Evolutionary conservation across 768 basidiomycete genomes (phyloP).

Genomic region (Amanita brunnescens): DNA sequence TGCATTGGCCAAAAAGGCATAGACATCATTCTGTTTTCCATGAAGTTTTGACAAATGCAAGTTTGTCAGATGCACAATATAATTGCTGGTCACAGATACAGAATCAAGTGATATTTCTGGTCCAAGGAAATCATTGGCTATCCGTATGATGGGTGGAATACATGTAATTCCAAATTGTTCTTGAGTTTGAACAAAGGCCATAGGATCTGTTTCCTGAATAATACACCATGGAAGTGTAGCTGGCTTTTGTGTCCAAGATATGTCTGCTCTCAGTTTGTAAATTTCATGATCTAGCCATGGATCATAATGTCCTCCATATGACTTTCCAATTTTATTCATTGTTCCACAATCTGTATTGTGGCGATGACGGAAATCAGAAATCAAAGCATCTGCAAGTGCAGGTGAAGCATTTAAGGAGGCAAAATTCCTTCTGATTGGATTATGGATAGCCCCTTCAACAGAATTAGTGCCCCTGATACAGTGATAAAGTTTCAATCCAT

Average conservation of each 20-base stretch:
- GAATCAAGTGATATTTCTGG: background rate
- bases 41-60: background rate
- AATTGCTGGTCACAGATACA: background rate
- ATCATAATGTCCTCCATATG: background rate
- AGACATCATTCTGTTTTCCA: background rate
- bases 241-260: background rate
- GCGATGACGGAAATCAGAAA: background rate
- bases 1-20: background rate
- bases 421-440: constrained; percentile 4
- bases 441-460: constrained; percentile 4
- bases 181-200: background rate
- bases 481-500: constrained; percentile 4
- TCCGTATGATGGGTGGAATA: background rate
- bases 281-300: background rate
- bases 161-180: background rate
- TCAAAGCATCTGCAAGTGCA: background rate
- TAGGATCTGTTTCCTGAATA: background rate
- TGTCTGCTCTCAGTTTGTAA: background rate
- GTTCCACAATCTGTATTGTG: background rate
- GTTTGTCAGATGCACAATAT: background rate
- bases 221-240: background rate
- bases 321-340: background rate
- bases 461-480: constrained; percentile 5
- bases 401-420: constrained; percentile 4
- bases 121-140: background rate